A percentile compares a stretch with the other conserved stretches of the same genome.
Evolutionary conservation across 2,329 filamentous ascomycete species (phyloP).

Genomic region (Teratosphaeria pseudoeucalypti): DNA sequence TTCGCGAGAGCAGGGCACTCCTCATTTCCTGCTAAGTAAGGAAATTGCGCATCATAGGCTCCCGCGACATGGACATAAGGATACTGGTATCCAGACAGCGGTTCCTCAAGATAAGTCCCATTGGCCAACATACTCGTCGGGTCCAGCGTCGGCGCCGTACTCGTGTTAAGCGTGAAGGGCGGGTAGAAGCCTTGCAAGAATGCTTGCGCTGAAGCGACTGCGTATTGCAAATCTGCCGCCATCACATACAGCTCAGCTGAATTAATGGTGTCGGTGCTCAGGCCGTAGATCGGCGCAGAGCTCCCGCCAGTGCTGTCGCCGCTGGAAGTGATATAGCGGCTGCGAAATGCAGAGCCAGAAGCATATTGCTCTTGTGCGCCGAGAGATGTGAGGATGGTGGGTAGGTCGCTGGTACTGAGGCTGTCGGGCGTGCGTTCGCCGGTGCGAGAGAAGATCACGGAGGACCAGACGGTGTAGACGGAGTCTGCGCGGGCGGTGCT

Average conservation of each 20-base stretch:
- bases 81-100: conserved; percentile 50
- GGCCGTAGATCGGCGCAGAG: conserved; percentile 31
- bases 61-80: conserved; percentile 37
- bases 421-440: conserved; percentile 45
- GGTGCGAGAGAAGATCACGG: conserved; percentile 44
- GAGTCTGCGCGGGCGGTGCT: conserved; percentile 10
- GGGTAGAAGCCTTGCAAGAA: conserved; percentile 55
- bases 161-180: conserved; percentile 26
- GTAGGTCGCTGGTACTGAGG: conserved; percentile 16
- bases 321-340: conserved; percentile 37
- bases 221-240: conserved; percentile 38
- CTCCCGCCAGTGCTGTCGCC: conserved; percentile 13
- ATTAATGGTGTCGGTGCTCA: conserved; percentile 36
- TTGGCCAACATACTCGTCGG: conserved; percentile 38
- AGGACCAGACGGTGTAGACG: conserved; percentile 32
- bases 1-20: conserved; percentile 20
- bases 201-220: conserved; percentile 45
- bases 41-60: conserved; percentile 38
- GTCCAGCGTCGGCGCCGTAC: conserved; percentile 22
- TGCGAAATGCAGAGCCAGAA: conserved; percentile 42
- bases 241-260: conserved; percentile 38
- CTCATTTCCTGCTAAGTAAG: conserved; percentile 37
- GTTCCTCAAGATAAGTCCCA: conserved; percentile 33
- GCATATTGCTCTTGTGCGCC: conserved; percentile 45
- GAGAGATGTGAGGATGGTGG: conserved; percentile 38